A percentile compares a stretch with the other conserved stretches of the same genome.
Evolutionary conservation across 139 green algal genomes (phyloP).

Genomic region (Micractinium sp.): DNA sequence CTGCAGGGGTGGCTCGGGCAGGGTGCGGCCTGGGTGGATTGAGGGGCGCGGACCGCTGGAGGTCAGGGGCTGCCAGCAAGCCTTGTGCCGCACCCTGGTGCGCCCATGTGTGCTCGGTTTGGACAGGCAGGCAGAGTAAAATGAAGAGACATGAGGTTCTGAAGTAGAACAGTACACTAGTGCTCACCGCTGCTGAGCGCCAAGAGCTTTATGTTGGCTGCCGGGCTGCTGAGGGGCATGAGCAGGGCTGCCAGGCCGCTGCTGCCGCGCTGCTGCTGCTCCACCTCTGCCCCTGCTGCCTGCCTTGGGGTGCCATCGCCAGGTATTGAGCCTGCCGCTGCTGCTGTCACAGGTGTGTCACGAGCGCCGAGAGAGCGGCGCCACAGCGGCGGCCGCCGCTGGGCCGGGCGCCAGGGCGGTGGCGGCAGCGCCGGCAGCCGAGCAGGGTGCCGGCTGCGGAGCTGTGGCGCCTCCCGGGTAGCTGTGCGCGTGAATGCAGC

Average conservation of each 20-base stretch:
- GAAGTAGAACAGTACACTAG: too few relatives aligned
- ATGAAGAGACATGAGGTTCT: too few relatives aligned
- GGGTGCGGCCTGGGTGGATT: too few relatives aligned
- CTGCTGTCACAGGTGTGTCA: not conserved
- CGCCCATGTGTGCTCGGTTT: too few relatives aligned
- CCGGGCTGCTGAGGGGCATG: constrained; percentile 49
- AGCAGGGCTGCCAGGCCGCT: constrained; percentile 8
- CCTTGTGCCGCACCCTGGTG: too few relatives aligned
- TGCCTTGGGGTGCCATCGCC: not conserved
- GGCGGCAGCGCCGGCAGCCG: not conserved
- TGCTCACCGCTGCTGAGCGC: constrained; percentile 52
- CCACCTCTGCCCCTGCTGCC: not conserved
- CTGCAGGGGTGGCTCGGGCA: too few relatives aligned
- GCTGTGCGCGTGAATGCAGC: too few relatives aligned
- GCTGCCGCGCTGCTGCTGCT: not conserved
- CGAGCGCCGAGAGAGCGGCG: not conserved
- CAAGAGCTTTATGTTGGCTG: constrained; percentile 70
- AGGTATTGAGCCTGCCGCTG: not conserved
- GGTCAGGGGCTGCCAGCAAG: too few relatives aligned
- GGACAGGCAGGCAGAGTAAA: not conserved
- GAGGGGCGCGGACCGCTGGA: too few relatives aligned
- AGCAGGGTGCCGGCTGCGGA: not conserved
- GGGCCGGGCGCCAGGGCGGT: not conserved
- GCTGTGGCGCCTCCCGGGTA: too few relatives aligned
- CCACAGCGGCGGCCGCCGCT: not conserved